These are phyloP conservation scores for Starmerella scarabaei DNA, from an alignment of 805 yeast species.

Conservation along the genomic window DNA sequence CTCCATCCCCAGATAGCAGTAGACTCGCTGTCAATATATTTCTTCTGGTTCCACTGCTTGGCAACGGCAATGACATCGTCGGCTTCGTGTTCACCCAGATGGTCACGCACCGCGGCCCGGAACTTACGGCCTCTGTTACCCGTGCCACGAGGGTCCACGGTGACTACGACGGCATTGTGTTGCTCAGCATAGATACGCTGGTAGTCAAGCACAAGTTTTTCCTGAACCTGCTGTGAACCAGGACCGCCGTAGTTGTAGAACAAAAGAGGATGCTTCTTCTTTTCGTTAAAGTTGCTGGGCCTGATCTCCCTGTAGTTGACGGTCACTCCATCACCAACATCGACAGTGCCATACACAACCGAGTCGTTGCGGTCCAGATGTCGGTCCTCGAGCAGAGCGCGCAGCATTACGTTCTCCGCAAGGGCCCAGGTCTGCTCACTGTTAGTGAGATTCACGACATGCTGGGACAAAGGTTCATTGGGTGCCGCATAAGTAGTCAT, in stretches of 20 bases:
- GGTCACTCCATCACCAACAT: conserved; percentile 28
- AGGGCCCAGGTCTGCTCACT: conserved; percentile 26
- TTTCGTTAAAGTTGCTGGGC: conserved; percentile 55
- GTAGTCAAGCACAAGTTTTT: conserved; percentile 48
- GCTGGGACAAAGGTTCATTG: conserved; percentile 57
- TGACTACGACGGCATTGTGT: conserved; percentile 72
- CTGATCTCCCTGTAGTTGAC: conserved; percentile 61
- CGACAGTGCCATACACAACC: conserved; percentile 35
- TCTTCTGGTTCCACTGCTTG: conserved; percentile 45
- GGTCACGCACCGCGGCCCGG: conserved; percentile 68
- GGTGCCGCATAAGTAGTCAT: conserved; percentile 70
- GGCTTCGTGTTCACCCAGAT: conserved; percentile 71
- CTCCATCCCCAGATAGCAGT: conserved; percentile 98
- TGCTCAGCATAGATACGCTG: conserved; percentile 67
- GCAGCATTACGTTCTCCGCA: conserved; percentile 24
- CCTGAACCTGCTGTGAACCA: conserved; percentile 69
- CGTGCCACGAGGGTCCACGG: conserved; percentile 96
- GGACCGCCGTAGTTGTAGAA: conserved; percentile 95
- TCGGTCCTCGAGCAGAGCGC: conserved; percentile 19
- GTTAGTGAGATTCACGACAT: conserved; percentile 41
- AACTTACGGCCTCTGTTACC: conserved; percentile 73
- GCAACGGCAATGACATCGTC: conserved; percentile 82
- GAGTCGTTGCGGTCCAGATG: conserved; percentile 36
- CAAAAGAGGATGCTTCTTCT: conserved; percentile 63
- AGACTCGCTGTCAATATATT: conserved; percentile 52